Evolutionary conservation across 305 asterid genomes (phyloP).

Genomic region (Solanum hybrid): DNA sequence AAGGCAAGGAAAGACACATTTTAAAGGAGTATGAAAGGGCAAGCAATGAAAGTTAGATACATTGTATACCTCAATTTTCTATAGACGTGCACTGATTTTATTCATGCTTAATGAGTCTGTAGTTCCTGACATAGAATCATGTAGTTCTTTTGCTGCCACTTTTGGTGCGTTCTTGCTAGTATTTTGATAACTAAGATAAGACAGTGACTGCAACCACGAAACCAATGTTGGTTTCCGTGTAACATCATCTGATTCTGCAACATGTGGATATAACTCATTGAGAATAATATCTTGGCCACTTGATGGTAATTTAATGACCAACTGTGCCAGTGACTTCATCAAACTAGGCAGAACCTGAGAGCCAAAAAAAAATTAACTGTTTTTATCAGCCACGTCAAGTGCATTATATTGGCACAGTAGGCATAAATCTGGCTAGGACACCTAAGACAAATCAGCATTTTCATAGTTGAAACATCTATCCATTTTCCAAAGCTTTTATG

Average conservation of each 20-base stretch:
- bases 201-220: constrained; percentile 86
- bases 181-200: constrained; percentile 60
- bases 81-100: constrained; percentile 42
- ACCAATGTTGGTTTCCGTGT: constrained; percentile 71
- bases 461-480: neutral
- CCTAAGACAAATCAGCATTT: neutral
- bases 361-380: neutral
- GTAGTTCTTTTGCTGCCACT: constrained; percentile 18
- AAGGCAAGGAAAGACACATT: neutral
- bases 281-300: constrained; percentile 51
- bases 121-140: constrained; percentile 12
- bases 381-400: neutral
- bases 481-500: neutral
- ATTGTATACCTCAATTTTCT: constrained; percentile 10
- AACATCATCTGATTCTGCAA: constrained; percentile 88
- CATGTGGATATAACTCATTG: constrained; percentile 65
- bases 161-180: constrained; percentile 8
- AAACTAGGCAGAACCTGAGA: constrained; percentile 72
- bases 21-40: neutral
- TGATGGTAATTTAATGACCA: constrained; percentile 43
- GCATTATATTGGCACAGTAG: neutral
- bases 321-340: constrained; percentile 73
- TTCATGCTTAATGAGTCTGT: constrained; percentile 25
- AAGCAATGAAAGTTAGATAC: neutral
- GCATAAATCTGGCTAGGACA: neutral